Percentiles rank a stretch among this genome's conserved stretches.
These are phyloP conservation scores for Davidsoniella eucalypti DNA, from an alignment of 2,329 filamentous ascomycete species.

Conservation along the genomic window DNA sequence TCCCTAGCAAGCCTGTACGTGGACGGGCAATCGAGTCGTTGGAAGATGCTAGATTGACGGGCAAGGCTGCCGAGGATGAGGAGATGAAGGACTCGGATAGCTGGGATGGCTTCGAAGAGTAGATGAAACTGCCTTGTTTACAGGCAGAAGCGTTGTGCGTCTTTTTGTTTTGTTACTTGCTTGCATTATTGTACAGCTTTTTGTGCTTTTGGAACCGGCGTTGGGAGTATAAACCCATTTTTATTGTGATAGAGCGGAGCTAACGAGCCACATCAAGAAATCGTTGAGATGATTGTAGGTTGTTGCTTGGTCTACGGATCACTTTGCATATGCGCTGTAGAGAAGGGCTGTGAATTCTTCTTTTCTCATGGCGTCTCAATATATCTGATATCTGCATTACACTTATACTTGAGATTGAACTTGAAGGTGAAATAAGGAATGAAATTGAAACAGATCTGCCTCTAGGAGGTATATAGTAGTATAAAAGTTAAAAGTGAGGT, in stretches of 20 bases:
- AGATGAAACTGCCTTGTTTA: neutral
- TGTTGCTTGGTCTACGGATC: neutral
- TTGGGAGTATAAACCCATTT: slow-evolving; percentile 11
- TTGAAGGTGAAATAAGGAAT: too few species aligned
- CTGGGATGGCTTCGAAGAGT: slow-evolving; percentile 57
- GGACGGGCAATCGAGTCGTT: slow-evolving; percentile 52
- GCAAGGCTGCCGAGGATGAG: slow-evolving; percentile 28
- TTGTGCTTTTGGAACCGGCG: slow-evolving; percentile 9
- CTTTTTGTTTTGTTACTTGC: slow-evolving; percentile 2
- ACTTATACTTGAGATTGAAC: too few species aligned
- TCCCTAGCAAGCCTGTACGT: slow-evolving; percentile 55
- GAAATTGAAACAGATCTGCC: too few species aligned
- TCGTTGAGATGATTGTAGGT: neutral
- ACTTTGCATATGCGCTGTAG: slow-evolving; percentile 1
- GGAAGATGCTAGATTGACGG: slow-evolving; percentile 55
- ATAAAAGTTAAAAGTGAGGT: too few species aligned
- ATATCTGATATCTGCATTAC: neutral
- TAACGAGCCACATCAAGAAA: neutral
- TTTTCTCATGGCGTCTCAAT: neutral
- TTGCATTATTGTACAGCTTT: slow-evolving; percentile 6
- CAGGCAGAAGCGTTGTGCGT: neutral
- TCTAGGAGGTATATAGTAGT: too few species aligned
- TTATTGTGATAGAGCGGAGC: neutral
- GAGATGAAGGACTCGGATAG: slow-evolving; percentile 27
- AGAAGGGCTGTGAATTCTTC: neutral